phyloP scores from a whole-genome alignment of 2,329 filamentous ascomycete genomes.

The Apiospora sp. region DNA sequence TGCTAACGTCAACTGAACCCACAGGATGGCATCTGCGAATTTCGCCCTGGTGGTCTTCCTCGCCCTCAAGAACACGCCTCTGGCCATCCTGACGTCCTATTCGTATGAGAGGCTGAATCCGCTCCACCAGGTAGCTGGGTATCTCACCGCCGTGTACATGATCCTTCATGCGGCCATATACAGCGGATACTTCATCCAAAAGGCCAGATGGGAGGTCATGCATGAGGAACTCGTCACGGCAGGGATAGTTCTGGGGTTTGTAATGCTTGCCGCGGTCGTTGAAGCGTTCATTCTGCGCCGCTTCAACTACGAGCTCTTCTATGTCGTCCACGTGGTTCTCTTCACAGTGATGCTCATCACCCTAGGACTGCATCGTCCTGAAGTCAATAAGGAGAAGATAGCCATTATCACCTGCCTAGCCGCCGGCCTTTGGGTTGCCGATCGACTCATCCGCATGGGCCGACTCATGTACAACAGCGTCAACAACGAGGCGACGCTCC shows the following conservation, averaged over 20 bases:
- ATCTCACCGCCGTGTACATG: conserved; percentile 47
- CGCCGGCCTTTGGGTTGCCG: conserved; percentile 51
- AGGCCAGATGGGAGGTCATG: conserved; percentile 36
- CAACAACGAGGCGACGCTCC: conserved; percentile 50
- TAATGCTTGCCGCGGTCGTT: conserved; percentile 48
- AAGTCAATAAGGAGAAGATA: conserved; percentile 44
- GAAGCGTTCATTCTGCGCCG: conserved; percentile 44
- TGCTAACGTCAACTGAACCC: conserved; percentile 25
- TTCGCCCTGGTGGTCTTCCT: conserved; percentile 55
- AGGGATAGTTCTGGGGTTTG: conserved; percentile 47
- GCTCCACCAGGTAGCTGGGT: conserved; percentile 55
- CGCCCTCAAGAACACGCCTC: conserved; percentile 56
- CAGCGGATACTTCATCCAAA: conserved; percentile 39
- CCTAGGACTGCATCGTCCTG: conserved; percentile 53
- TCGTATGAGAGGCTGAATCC: conserved; percentile 57
- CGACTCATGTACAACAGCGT: conserved; percentile 47
- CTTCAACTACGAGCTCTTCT: conserved; percentile 57
- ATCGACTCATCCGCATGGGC: conserved; percentile 50
- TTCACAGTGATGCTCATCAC: conserved; percentile 51
- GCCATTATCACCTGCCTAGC: conserved; percentile 49
- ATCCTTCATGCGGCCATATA: conserved; percentile 49
- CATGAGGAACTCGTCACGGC: conserved; percentile 41
- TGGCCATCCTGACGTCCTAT: conserved; percentile 50
- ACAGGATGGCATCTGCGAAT: conserved; percentile 56
- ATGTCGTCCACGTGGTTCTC: conserved; percentile 51